Evolutionary conservation across 208 protist genomes (phyloP).

Genomic region (Acanthamoeba culbertsoni): DNA sequence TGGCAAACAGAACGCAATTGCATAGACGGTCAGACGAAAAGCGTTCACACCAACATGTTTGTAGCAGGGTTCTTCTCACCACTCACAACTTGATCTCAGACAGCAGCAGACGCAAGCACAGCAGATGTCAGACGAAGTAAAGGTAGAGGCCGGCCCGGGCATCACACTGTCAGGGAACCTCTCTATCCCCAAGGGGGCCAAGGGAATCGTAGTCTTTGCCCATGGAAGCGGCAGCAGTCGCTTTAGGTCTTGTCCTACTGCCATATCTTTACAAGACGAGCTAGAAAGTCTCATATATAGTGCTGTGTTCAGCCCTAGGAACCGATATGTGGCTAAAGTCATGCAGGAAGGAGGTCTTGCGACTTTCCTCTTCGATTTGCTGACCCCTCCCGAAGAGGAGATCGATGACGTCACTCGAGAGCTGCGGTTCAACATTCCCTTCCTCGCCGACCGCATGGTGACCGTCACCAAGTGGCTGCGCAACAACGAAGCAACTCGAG

Average conservation of each 20-base stretch:
- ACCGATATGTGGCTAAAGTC: conserved; percentile 21
- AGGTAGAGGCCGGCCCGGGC: background rate
- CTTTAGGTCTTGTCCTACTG: background rate
- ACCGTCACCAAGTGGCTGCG: conserved; percentile 21
- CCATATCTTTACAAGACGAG: background rate
- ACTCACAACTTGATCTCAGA: too few species aligned
- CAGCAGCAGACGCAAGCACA: too few species aligned
- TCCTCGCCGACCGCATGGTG: conserved; percentile 40
- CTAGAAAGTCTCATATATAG: background rate
- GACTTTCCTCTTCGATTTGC: conserved; percentile 57
- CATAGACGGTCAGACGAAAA: too few species aligned
- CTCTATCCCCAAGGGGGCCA: background rate
- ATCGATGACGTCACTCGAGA: conserved; percentile 49
- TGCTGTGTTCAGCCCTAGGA: background rate
- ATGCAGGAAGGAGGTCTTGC: conserved; percentile 20
- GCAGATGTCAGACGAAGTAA: conserved; percentile 34
- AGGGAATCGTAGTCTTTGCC: conserved; percentile 55
- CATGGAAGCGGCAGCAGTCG: conserved; percentile 52
- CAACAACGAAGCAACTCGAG: background rate
- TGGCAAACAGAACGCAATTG: too few species aligned
- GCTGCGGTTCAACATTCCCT: conserved; percentile 56
- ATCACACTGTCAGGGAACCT: conserved; percentile 20
- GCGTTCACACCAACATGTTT: too few species aligned
- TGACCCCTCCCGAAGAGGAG: conserved; percentile 46
- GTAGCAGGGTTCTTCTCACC: too few species aligned